These are phyloP conservation scores for Clavaria fumosa DNA, from an alignment of 768 basidiomycete species.

Conservation along the genomic window DNA sequence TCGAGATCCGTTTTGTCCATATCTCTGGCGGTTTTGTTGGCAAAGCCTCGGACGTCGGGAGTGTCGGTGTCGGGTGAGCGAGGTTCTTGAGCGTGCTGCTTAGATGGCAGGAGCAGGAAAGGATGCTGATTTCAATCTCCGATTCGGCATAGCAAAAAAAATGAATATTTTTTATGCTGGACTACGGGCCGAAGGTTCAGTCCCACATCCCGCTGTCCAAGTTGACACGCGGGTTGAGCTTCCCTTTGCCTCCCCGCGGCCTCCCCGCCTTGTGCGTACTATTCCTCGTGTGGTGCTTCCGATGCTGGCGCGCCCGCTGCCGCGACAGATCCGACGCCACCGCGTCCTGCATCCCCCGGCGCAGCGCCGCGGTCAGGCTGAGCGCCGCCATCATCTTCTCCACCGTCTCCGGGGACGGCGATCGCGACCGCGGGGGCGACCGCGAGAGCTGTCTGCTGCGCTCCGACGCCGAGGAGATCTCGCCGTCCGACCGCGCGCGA, in stretches of 20 bases:
- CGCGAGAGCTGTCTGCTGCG: conserved; percentile 25
- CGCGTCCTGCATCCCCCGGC: conserved; percentile 33
- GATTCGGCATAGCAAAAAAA: no score
- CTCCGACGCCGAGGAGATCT: conserved; percentile 16
- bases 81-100: no score
- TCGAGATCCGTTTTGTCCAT: conserved; percentile 70
- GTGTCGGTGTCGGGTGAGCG: no score
- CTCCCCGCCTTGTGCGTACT: conserved; percentile 46
- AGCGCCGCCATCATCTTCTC: conserved; percentile 28
- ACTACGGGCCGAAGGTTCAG: conserved; percentile 13
- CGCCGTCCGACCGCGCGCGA: no score
- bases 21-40: no score
- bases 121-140: no score
- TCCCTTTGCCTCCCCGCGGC: conserved; percentile 72
- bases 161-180: no score
- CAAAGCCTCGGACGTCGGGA: no score
- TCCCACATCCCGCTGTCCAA: conserved; percentile 51
- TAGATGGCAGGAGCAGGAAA: no score
- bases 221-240: conserved; percentile 56
- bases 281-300: conserved; percentile 69
- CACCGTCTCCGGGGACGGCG: conserved; percentile 20
- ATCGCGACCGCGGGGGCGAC: conserved; percentile 37
- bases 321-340: conserved; percentile 50
- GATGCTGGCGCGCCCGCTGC: conserved; percentile 42
- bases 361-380: conserved; percentile 14